Percentiles rank a stretch among this genome's conserved stretches.
Conservation (phyloP, 2,329 filamentous ascomycete species). For the Davidsoniella australis region DNA sequence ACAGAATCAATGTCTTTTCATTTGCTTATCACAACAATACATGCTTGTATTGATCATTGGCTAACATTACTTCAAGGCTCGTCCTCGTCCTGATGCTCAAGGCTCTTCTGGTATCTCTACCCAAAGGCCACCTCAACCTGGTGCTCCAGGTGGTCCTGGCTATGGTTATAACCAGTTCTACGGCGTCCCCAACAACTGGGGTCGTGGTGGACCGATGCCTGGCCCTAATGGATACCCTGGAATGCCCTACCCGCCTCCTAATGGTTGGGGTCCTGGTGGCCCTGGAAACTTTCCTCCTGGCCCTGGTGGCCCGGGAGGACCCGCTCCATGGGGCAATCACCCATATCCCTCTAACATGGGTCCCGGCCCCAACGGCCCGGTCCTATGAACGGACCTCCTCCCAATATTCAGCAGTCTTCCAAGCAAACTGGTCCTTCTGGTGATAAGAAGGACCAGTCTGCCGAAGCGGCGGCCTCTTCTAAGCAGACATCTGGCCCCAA, state of each 20-base stretch:
- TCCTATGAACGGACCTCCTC: slow-evolving; percentile 10
- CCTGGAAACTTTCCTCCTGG: slow-evolving; percentile 51
- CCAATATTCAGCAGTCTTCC: slow-evolving; percentile 3
- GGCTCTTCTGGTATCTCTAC: slow-evolving; percentile 4
- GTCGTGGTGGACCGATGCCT: slow-evolving; percentile 31
- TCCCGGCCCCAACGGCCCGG: slow-evolving; percentile 8
- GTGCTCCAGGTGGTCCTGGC: slow-evolving; percentile 7
- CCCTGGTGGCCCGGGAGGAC: slow-evolving; percentile 36
- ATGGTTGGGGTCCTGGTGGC: slow-evolving; percentile 63
- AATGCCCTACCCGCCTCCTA: slow-evolving; percentile 58
- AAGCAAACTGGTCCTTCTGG: slow-evolving; percentile 14
- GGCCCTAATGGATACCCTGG: slow-evolving; percentile 21
- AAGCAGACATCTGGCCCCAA: background rate
- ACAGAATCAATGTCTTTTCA: slow-evolving; percentile 12
- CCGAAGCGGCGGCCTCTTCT: background rate
- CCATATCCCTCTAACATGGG: slow-evolving; percentile 37
- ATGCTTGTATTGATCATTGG: background rate
- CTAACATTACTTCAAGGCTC: slow-evolving; percentile 11
- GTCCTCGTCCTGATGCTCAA: slow-evolving; percentile 12
- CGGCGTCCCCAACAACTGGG: slow-evolving; percentile 38
- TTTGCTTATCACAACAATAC: background rate
- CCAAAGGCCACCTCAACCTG: slow-evolving; percentile 1
- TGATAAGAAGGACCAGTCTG: slow-evolving; percentile 29
- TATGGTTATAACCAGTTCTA: slow-evolving; percentile 22
- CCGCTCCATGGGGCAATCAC: slow-evolving; percentile 39